A percentile compares a stretch with the other conserved stretches of the same genome.
Conservation (phyloP, 2,329 filamentous ascomycete species). For the Aspergillus sojae region DNA sequence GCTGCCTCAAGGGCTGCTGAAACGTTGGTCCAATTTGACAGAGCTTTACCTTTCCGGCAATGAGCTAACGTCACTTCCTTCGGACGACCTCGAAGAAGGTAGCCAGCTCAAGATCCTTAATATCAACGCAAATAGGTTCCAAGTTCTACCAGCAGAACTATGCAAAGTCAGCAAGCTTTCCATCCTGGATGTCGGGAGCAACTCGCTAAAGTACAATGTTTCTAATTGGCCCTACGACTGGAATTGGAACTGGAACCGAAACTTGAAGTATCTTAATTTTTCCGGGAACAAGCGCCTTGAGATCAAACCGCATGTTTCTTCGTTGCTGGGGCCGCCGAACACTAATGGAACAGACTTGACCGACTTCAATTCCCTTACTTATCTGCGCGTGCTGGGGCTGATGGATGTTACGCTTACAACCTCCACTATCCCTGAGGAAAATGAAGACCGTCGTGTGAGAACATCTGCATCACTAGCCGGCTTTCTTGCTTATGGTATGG, state of each 20-base stretch:
- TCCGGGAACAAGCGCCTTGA: conserved; percentile 96
- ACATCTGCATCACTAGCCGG: conserved; percentile 96
- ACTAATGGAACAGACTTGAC: conserved; percentile 71
- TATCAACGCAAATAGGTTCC: conserved; percentile 97
- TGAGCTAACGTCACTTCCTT: conserved; percentile 84
- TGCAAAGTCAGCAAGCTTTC: conserved; percentile 91
- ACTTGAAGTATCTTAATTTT: conserved; percentile 90
- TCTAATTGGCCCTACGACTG: conserved; percentile 99
- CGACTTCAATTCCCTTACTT: conserved; percentile 82
- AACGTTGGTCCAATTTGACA: conserved; percentile 83
- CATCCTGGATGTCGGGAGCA: conserved; percentile 92
- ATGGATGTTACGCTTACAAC: conserved; percentile 98
- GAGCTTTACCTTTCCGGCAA: conserved; percentile 96
- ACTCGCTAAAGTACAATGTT: conserved; percentile 96
- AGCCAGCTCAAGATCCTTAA: conserved; percentile 86
- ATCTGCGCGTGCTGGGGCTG: conserved; percentile 83
- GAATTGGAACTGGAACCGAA: conserved; percentile 99
- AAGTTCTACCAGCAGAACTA: conserved; percentile 91
- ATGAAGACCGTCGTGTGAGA: conserved; percentile 88
- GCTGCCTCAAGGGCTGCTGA: conserved; percentile 84
- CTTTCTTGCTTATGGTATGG: conserved; percentile 93
- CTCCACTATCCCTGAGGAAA: conserved; percentile 91
- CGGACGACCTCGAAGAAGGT: conserved; percentile 90
- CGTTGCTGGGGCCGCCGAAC: conserved; percentile 50
- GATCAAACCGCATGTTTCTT: conserved; percentile 71